Evolutionary conservation across 2,329 filamentous ascomycete genomes (phyloP).

Genomic region (Fusarium sp.): DNA sequence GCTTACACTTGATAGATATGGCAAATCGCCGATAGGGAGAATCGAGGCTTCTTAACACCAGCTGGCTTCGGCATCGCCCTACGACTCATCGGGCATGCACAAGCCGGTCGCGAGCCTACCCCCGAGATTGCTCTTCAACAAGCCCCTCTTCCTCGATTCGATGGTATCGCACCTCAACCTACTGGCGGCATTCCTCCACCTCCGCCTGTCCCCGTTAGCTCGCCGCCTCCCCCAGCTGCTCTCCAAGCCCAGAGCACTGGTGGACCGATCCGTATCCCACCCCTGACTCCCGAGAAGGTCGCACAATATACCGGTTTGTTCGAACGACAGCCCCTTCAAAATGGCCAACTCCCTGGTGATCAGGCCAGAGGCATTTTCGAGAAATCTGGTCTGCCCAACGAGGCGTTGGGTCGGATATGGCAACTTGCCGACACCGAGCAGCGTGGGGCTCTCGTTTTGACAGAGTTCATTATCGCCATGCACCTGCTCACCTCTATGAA

Average conservation of each 20-base stretch:
- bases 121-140: slow-evolving; percentile 85
- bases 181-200: slow-evolving; percentile 59
- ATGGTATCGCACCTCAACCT: slow-evolving; percentile 70
- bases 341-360: slow-evolving; percentile 78
- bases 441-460: slow-evolving; percentile 84
- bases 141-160: slow-evolving; percentile 92
- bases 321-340: slow-evolving; percentile 85
- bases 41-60: slow-evolving; percentile 91
- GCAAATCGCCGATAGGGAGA: slow-evolving; percentile 98
- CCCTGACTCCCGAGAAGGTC: slow-evolving; percentile 88
- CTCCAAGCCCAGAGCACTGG: slow-evolving; percentile 71
- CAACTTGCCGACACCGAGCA: slow-evolving; percentile 94
- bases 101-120: slow-evolving; percentile 85
- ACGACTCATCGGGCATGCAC: slow-evolving; percentile 94
- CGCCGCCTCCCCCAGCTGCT: slow-evolving; percentile 63
- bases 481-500: slow-evolving; percentile 94
- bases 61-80: slow-evolving; percentile 93
- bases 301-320: slow-evolving; percentile 91
- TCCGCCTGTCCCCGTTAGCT: slow-evolving; percentile 47
- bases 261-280: slow-evolving; percentile 85
- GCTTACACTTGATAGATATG: slow-evolving; percentile 76
- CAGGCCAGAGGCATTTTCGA: slow-evolving; percentile 95
- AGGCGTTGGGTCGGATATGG: slow-evolving; percentile 95
- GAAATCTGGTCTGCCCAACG: slow-evolving; percentile 88
- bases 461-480: slow-evolving; percentile 98